A percentile compares a stretch with the other conserved stretches of the same genome.
phyloP scores from a whole-genome alignment of 345 rosid genomes.

The Ailanthus altissimus region DNA sequence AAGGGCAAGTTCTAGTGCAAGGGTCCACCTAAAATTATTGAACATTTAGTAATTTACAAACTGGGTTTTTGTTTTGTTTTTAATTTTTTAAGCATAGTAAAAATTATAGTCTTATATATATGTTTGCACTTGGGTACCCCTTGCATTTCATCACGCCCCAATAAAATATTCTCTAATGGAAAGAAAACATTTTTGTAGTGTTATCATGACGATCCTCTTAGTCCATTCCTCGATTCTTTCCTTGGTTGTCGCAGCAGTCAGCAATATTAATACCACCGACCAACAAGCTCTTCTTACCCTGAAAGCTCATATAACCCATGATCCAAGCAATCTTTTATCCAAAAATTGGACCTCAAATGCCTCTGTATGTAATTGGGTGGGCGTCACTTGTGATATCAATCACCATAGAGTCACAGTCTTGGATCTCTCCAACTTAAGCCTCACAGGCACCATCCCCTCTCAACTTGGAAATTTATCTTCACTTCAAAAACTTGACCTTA shows the following conservation, averaged over 20 bases:
- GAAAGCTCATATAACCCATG: not conserved
- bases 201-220: too few species aligned
- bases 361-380: not conserved
- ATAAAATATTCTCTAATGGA: too few species aligned
- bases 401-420: not conserved
- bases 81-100: too few species aligned
- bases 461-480: not conserved
- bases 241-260: too few species aligned
- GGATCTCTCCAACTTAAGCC: slow-evolving; percentile 11
- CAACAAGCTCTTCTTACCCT: slow-evolving; percentile 1
- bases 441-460: slow-evolving; percentile 22
- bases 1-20: too few species aligned
- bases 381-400: not conserved
- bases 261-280: not conserved
- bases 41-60: too few species aligned
- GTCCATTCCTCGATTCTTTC: not conserved
- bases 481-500: not conserved
- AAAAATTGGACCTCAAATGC: not conserved
- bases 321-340: not conserved
- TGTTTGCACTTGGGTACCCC: too few species aligned
- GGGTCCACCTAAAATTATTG: too few species aligned
- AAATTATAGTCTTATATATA: too few species aligned
- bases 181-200: too few species aligned
- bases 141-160: too few species aligned
- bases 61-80: too few species aligned